Evolutionary conservation across 1,139 yeast species (phyloP), one percentile per base, ranked within the genome.

Genomic region (Saccharomycopsis hybrid): DNA sequence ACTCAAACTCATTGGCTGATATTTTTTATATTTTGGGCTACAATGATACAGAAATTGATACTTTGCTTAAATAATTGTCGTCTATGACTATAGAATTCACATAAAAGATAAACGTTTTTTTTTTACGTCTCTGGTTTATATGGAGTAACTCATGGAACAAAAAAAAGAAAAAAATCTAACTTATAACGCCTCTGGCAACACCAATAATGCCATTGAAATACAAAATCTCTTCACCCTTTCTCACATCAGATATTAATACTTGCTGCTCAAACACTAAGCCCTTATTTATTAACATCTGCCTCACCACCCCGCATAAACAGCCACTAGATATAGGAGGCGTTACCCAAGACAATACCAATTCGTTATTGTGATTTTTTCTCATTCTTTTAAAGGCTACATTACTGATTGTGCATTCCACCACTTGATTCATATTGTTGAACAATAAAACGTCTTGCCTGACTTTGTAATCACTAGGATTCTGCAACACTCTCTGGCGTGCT

Each of bases 151-250:
- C 18, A 18, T 18, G 18, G 18, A 18, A 18, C 18, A 18, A 18
- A 18, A 18, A 18, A 18, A 18, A 18, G 18, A 18, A 18, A 18
- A 18, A 18, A 18, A 18, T 18, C 29, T 28, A 43, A 11, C 28
- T 5, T 5, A 83, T 65, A n/a, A 58, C 68, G 0, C 90, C 96
- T 54, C 73, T 74, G 1, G 80, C 78, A 3, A 86, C 85, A 1
- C 98, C 98, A 68, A 82, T 78, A 2, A 92, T 73, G 1, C 88
- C 96, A 64, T 92, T 92, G 63, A 88, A 82, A 32, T 90, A 58
- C 40, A 92, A 62, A 1, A 90, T 73, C 37, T 76, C 78, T 52
- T 82, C 86, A 1, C 95, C 96, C 13, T 67, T 65, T 29, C 62
- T 59, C 4, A 92, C 58, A 13, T 76, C 76, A 11, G 68, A 64